Percentiles rank a stretch among this genome's conserved stretches.
These are phyloP conservation scores for Sporobolomyces phaffii DNA, from an alignment of 768 basidiomycete genomes.

Conservation along the genomic window DNA sequence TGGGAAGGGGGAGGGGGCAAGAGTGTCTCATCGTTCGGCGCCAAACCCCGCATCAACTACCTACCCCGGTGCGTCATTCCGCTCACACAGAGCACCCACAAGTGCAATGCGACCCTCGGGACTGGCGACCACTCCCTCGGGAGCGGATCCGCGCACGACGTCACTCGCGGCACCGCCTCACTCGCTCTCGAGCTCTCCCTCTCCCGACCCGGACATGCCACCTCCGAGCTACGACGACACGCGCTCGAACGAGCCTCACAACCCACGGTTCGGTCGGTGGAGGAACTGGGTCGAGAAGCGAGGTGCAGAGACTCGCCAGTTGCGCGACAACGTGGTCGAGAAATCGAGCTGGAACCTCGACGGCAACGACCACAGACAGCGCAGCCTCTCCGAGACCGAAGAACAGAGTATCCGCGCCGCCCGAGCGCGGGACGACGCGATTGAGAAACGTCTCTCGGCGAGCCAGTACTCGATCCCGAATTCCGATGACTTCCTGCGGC, in stretches of 20 bases:
- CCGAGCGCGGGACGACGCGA: neutral
- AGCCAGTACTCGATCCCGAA: neutral
- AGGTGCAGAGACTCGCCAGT: neutral
- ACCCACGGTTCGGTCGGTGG: conserved; percentile 16
- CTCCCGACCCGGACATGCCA: neutral
- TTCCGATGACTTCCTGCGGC: neutral
- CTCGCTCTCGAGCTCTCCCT: neutral
- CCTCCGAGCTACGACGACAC: conserved; percentile 20
- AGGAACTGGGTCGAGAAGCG: conserved; percentile 26
- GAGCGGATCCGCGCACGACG: neutral
- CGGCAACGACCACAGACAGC: no score
- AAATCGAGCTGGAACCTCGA: conserved; percentile 13
- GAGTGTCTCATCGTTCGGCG: neutral
- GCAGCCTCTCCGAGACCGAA: no score
- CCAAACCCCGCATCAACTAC: no score
- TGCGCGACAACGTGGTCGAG: neutral
- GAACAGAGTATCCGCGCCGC: neutral
- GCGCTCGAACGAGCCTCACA: neutral
- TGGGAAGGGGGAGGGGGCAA: neutral
- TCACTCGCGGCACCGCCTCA: neutral
- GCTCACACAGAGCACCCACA: no score
- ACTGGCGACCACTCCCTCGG: no score
- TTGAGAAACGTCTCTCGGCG: conserved; percentile 1
- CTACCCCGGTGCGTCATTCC: no score
- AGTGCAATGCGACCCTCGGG: no score